phyloP scores from a whole-genome alignment of 768 basidiomycete species.

The Auriscalpium orientale region DNA sequence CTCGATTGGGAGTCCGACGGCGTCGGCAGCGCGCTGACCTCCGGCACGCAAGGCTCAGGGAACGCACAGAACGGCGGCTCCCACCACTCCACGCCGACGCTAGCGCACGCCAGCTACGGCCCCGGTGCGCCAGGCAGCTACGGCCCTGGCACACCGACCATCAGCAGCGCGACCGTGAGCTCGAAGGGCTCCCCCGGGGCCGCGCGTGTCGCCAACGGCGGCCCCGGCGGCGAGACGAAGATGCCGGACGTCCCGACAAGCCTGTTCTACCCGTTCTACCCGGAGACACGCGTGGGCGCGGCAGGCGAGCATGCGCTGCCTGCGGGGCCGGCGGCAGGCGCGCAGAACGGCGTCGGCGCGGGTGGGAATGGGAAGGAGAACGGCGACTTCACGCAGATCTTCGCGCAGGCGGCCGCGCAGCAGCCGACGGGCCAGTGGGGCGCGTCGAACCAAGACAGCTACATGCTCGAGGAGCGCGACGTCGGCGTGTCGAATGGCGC shows the following conservation, averaged over 20 bases:
- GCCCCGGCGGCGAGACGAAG: constrained; percentile 15
- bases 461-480: constrained; percentile 64
- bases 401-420: constrained; percentile 56
- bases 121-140: constrained; percentile 21
- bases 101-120: constrained; percentile 25
- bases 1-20: constrained; percentile 39
- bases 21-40: constrained; percentile 13
- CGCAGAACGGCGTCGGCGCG: neutral
- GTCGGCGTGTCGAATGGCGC: constrained; percentile 3
- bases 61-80: neutral
- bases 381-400: constrained; percentile 43
- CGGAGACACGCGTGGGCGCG: constrained; percentile 33
- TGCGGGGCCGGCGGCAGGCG: constrained; percentile 1
- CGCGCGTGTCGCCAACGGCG: neutral
- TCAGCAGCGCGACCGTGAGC: constrained; percentile 8
- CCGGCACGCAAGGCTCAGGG: constrained; percentile 4
- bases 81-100: constrained; percentile 24
- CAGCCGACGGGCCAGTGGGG: constrained; percentile 48
- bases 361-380: constrained; percentile 15
- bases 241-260: constrained; percentile 63
- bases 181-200: neutral
- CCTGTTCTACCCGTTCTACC: constrained; percentile 75
- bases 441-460: constrained; percentile 52
- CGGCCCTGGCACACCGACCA: constrained; percentile 17
- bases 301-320: neutral